Evolutionary conservation across 371 early-diverging fungal genomes (phyloP), one percentile per base, ranked within the genome.

Genomic region (Rhizopus arrhizus): DNA sequence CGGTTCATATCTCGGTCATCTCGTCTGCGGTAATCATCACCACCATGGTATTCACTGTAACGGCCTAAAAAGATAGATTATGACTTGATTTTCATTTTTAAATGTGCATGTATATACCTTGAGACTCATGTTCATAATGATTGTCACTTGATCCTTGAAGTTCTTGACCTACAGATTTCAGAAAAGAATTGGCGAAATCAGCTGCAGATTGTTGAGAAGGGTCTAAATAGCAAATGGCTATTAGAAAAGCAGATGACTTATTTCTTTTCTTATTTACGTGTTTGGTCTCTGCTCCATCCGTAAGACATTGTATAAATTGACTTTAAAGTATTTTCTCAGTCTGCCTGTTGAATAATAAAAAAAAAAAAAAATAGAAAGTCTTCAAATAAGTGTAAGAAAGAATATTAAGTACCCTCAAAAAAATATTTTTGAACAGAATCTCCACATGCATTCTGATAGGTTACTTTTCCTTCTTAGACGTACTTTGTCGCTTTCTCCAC

Each of bases 91-190:
- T 16, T 42, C 5, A 10, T 16, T 16, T 16, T 5, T 28, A 10
- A 16, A 33, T 15, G 29, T 55, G 16, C 16, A 34, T 38, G 28
- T 45, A 15, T 45, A 56, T 58, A 66, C 73, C 61, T 53, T 62
- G 57, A 4, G 59, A 40, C 15, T 69, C 73, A 43, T 60, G 64
- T 28, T 53, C 59, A 46, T 68, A 65, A 55, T 60, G 64, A 11
- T 41, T 53, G 9, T 69, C 72, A 40, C 43, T 49, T 2, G 67
- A 50, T 33, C 61, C 65, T 47, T 68, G 68, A 48, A 78, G 53
- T 45, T 78, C 73, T 53, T 77, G 75, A 7, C 73, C 73, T n/a
- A 80, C 65, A 46, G 80, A 80, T 64, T 64, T 71, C 35, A 80
- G 56, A 59, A 80, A 80, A 8, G 78, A 75, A 51, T 61, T 77